Percentiles rank a stretch among this genome's conserved stretches.
Conservation (phyloP, 805 yeast species). For the Pichia occidentalis region DNA sequence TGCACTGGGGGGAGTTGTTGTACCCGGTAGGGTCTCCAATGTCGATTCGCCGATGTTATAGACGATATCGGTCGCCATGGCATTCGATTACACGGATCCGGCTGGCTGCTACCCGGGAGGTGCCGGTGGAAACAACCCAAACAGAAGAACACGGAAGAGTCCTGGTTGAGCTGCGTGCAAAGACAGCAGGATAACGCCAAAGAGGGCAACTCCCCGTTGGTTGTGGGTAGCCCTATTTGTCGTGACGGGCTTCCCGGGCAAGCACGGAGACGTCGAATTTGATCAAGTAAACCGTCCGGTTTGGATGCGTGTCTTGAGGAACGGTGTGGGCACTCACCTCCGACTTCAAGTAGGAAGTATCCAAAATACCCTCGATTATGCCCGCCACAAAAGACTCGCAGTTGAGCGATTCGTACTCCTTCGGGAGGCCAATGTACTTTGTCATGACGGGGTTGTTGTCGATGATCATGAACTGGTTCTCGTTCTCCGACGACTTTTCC, state of each 20-base stretch:
- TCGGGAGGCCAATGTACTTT: slow-evolving; percentile 71
- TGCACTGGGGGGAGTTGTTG: slow-evolving; percentile 13
- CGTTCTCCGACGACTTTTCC: slow-evolving; percentile 44
- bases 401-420: slow-evolving; percentile 68
- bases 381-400: slow-evolving; percentile 85
- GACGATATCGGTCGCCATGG: not conserved
- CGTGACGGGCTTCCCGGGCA: slow-evolving; percentile 39
- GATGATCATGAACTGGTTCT: slow-evolving; percentile 69
- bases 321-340: slow-evolving; percentile 79
- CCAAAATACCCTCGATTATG: slow-evolving; percentile 74
- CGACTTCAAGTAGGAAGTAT: slow-evolving; percentile 65
- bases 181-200: too few relatives aligned
- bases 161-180: too few relatives aligned
- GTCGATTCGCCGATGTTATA: slow-evolving; percentile 8
- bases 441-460: slow-evolving; percentile 69
- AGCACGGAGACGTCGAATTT: slow-evolving; percentile 58
- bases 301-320: slow-evolving; percentile 46
- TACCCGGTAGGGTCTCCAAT: slow-evolving; percentile 13
- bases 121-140: too few relatives aligned
- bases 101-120: too few relatives aligned
- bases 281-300: slow-evolving; percentile 68
- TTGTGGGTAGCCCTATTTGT: slow-evolving; percentile 9
- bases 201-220: not conserved
- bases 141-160: too few relatives aligned
- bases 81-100: too few relatives aligned